A percentile compares a stretch with the other conserved stretches of the same genome.
phyloP scores from a whole-genome alignment of 2,329 filamentous ascomycete genomes.

The Ciborinia camelliae region DNA sequence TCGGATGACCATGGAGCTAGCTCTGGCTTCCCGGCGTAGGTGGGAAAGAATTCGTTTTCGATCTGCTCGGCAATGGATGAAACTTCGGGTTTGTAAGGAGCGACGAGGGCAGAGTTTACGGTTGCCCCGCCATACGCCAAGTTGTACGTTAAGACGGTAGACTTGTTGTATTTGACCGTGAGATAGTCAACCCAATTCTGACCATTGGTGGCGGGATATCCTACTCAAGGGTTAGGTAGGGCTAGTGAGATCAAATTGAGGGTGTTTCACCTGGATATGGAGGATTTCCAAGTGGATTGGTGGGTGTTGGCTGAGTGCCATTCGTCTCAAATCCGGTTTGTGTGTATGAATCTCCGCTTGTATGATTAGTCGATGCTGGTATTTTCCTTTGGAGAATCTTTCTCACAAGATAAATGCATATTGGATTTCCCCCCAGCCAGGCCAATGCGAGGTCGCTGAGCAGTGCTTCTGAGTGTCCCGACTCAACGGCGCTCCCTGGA shows the following conservation, averaged over 20 bases:
- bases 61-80: conserved; percentile 41
- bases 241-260: background rate
- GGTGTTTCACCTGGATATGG: conserved; percentile 37
- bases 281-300: conserved; percentile 43
- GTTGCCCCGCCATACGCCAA: conserved; percentile 47
- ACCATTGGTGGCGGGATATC: conserved; percentile 43
- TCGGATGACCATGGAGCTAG: conserved; percentile 27
- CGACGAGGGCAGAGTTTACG: conserved; percentile 40
- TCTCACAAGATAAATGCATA: conserved; percentile 45
- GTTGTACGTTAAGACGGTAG: conserved; percentile 49
- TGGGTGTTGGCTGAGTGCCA: conserved; percentile 36
- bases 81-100: conserved; percentile 39
- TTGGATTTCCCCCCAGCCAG: conserved; percentile 41
- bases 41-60: conserved; percentile 43
- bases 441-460: conserved; percentile 36
- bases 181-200: conserved; percentile 56
- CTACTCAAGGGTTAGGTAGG: background rate
- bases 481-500: background rate
- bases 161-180: conserved; percentile 44
- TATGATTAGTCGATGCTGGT: conserved; percentile 2
- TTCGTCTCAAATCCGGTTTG: conserved; percentile 40
- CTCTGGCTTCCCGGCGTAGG: conserved; percentile 38
- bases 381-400: background rate
- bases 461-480: conserved; percentile 23
- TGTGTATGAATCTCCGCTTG: conserved; percentile 43